Base-by-base conservation (phyloP, 2,329 filamentous ascomycete species). In the Cercospora beticola region DNA sequence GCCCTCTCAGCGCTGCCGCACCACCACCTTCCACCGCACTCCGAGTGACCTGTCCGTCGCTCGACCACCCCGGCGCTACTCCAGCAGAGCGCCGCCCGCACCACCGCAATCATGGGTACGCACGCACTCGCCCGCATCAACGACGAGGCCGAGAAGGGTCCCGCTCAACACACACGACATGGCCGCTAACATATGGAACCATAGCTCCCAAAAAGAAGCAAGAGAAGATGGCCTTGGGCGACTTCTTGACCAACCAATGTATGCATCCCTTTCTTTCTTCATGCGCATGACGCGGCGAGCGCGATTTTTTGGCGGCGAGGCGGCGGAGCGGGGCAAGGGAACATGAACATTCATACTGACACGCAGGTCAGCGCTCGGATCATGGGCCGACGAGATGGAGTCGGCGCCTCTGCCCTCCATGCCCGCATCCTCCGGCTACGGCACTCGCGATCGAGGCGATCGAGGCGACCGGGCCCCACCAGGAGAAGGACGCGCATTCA, bases 361-460 rank as follows among this genome's bases (percentile, higher is more conserved):
- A 68, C 67, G 69, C 62, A 76, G 78, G 79, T 71, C 78, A 91
- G 89, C 87, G 77, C 86, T 90, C 79, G 93, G 94, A 79, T 98
- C 95, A 76, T 99, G 95, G 95, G 95, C 95, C 77, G 96, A 99
- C 84, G 95, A 99, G 81, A 97, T 99, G 84, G 95, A 99, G 83
- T 73, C 74, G 64, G 75, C 77, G 72, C 78, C 78, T 30, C 69
- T 80, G 52, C 78, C 78, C 21, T 63, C 75, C 30, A 71, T 70
- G 54, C 65, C 75, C 30, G 72, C 75, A 43, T 68, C 66, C n/a
- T 58, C 62, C 14, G 23, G 62, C 62, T 74, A 72, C 67, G 75
- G 73, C 72, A 68, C 71, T 57, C 72, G 75, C 71, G 76, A 59
- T 46, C 64, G 52, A 70, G 73, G 52, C 33, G 76, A 70, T 26